Evolutionary conservation across 345 rosid genomes (phyloP), one percentile per base, ranked within the genome.

Genomic region (Raphanus sativus): DNA sequence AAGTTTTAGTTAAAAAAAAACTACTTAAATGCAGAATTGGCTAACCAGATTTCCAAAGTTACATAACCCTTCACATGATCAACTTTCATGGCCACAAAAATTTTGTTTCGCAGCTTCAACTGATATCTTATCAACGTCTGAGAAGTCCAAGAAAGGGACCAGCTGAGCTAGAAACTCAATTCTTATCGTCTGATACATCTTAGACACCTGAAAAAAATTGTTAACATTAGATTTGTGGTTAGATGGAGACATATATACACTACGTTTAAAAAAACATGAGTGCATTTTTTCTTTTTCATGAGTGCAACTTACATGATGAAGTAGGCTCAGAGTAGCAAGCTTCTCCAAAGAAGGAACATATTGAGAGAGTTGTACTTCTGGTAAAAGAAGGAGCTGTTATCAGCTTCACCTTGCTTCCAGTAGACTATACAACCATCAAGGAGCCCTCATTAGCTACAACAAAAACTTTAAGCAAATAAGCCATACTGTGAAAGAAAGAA

Each of bases 51-150:
- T 83, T 66, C 86, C 86, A 78, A 93, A 48, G 82, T 26, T 45
- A 96, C 86, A 75, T 81, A 85, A 69, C 86, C 91, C 83, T 85
- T 96, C 91, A 83, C 84, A 79, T 91, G 91, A 69, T 96, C 97
- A 85, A 96, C 85, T 84, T 96, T 91, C 93, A 93, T 84, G 26
- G 97, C 86, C 67, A 90, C 80, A 70, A 93, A 93, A 93, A 62
- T 82, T 85, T 75, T 93, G 83, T 69, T 91, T 91, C 73, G 87
- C 97, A 29, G 99, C 98, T 75, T 96, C 97, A 33, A 93, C 98
- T 8, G 92, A 91, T 69, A 96, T 87, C 87, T 89, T 96, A 84
- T 96, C 98, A 54, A 96, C 93, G 52, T 75, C 85, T 77, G 91
- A 81, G 77, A 96, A 88, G 58, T 88, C 86, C 34, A 89, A 89